These are phyloP conservation scores for Fraxinus xanthoxyloides DNA, from an alignment of 305 asterid genomes.

Conservation along the genomic window DNA sequence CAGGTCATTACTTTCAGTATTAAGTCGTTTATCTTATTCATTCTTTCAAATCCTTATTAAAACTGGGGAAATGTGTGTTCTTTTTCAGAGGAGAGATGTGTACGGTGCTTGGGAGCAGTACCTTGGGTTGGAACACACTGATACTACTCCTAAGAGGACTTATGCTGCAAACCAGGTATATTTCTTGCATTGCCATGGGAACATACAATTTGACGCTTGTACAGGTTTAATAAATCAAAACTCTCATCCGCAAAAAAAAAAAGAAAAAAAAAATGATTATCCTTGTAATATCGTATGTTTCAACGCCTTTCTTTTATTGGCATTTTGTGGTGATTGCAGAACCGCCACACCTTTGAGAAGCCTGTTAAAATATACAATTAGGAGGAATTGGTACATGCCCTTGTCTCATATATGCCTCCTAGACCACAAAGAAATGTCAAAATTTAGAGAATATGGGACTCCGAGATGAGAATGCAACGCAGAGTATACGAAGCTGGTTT, in stretches of 20 bases:
- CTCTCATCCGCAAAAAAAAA: neutral
- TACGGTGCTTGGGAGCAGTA: constrained; percentile 35
- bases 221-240: neutral
- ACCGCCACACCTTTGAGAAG: constrained; percentile 46
- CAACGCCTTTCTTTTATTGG: neutral
- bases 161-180: constrained; percentile 28
- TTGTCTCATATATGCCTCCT: neutral
- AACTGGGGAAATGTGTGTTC: neutral
- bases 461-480: neutral
- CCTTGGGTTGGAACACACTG: constrained; percentile 35
- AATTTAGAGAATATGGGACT: neutral
- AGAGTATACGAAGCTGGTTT: neutral
- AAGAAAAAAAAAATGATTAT: neutral
- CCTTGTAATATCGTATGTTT: neutral
- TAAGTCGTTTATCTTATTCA: neutral
- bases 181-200: neutral
- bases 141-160: constrained; percentile 27
- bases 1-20: constrained; percentile 40
- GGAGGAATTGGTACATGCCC: neutral
- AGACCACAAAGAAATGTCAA: neutral
- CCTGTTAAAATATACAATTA: constrained; percentile 44
- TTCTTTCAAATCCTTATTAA: neutral
- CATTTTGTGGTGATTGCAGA: constrained; percentile 30
- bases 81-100: constrained; percentile 29
- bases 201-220: neutral